Base-by-base conservation (phyloP, 2,329 filamentous ascomycete genomes). In the Trichoderma koningiopsis region DNA sequence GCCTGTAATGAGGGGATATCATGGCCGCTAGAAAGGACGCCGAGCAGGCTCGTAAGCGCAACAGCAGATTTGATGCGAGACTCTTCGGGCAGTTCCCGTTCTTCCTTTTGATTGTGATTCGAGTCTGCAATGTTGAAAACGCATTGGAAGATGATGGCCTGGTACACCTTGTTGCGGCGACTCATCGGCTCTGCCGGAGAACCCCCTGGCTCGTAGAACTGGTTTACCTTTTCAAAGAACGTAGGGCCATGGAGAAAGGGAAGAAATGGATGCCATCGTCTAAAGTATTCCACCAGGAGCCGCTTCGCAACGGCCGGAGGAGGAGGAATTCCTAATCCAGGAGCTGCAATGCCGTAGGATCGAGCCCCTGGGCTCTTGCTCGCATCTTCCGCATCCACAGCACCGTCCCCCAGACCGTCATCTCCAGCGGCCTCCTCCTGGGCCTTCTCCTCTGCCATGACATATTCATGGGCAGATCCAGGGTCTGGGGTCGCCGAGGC, bases 81-180 rank as follows among this genome's bases (percentile, higher is more conserved):
- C 16, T 67, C 63, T 52, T 67, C 63, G 2, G 63, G 63, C 16
- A 67, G 55, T 40, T 67, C 63, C 14, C 63, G 55, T 13, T 67
- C 63, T 19, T 67, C 37, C 29, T 67, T 67, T 22, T 67, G 63
- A 31, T 67, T 67, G 55, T 67, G 63, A 5, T 67, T 67, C 5
- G 63, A 67, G 29, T 67, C 63, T 29, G 63, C 63, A 35, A 67
- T 67, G 63, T 67, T 67, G 40, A 67, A 67, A 5, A 67, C 55
- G 40, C 63, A 59, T 24, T 67, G 63, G 40, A 67, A 67, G 40
- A 67, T 67, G 63, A 67, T 67, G 63, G 63, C 63, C 63, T 67
- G 63, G 22, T 67, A 67, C 40, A 67, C 63, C 31, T 67, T 67
- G 55, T 56, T 56, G 37, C 63, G 63, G 31, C 57, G 63, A 55